Base-by-base conservation (phyloP, 768 basidiomycete genomes). In the Phylloporus arenicola region DNA sequence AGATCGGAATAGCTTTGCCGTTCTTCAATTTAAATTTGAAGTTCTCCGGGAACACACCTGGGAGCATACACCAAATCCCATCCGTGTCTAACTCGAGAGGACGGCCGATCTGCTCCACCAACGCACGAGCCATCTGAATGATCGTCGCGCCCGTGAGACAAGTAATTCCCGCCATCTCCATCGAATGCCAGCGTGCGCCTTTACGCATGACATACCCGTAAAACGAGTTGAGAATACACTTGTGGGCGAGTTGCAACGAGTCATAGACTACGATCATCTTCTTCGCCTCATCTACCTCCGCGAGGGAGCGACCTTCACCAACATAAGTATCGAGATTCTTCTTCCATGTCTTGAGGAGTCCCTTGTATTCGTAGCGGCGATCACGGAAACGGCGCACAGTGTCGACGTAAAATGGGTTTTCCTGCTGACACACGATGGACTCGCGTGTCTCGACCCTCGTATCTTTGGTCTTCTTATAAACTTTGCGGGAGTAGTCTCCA, bases 121-220 rank as follows among this genome's bases (percentile, higher is more conserved):
- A 78, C 51, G 93, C 86, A 33, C 96, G 83, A 13, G 96, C 95
- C 92, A 99, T 94, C 67, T 99, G 95, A 58, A 99, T 98, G 72
- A 99, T 98, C 6, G 83, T 90, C 17, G 96, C 93, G 35, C 96
- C 96, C 0, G 96, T 98, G 46, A 98, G 74, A 71, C 96, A 99
- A 11, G 96, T 98, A 55, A 99, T 97, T 7, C 96, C 96, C 1
- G 96, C 96, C 96, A 99, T 99, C 74, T 99, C 96, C 96, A 99
- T 97, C 25, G 95, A 98, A 68, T 97, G 94, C 96, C 96, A 99
- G 27, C 96, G 77, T 16, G 96, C 96, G 46, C 96, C 96, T 66
- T 99, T 98, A 35, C 96, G 84, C 96, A 98, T 98, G 65, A 99
- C 95, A 60, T 99, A 99, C 31, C 96, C 96, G 64, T 99, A 99